Evolutionary conservation across 1,139 yeast species (phyloP).

Genomic region (Lodderomyces parapsilosis): DNA sequence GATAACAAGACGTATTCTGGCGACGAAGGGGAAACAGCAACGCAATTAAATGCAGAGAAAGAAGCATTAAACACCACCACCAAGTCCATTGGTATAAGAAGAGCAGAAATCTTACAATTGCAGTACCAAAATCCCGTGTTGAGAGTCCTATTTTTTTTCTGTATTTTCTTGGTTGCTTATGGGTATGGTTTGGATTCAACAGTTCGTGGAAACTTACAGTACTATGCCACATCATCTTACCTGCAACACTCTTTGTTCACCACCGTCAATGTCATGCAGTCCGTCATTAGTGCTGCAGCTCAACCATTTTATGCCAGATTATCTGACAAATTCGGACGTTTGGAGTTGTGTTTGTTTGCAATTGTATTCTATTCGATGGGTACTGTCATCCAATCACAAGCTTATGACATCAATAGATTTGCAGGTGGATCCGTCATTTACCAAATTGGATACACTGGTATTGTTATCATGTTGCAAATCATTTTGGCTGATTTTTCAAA

Average conservation of each 20-base stretch:
- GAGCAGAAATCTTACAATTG: conserved; percentile 38
- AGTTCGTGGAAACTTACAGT: conserved; percentile 47
- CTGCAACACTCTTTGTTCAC: conserved; percentile 58
- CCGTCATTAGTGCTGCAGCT: conserved; percentile 68
- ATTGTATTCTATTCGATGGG: conserved; percentile 65
- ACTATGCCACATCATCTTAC: conserved; percentile 57
- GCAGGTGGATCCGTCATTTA: conserved; percentile 74
- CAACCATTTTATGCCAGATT: conserved; percentile 68
- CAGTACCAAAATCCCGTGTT: conserved; percentile 25
- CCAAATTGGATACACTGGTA: conserved; percentile 68
- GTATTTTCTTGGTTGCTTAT: conserved; percentile 59
- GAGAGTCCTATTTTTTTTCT: conserved; percentile 40
- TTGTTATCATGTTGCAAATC: conserved; percentile 52
- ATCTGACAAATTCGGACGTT: conserved; percentile 68
- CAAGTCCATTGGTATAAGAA: conserved; percentile 38
- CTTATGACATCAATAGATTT: conserved; percentile 55
- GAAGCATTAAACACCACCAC: conserved; percentile 10
- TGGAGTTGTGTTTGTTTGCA: conserved; percentile 51
- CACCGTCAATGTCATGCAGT: conserved; percentile 60
- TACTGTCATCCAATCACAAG: conserved; percentile 36
- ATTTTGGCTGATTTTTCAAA: conserved; percentile 63
- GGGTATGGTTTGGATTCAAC: conserved; percentile 62
- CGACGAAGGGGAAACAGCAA: background rate
- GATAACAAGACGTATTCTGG: background rate
- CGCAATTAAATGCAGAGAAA: background rate